Evolutionary conservation across 352 stramenopile genomes (phyloP).

Genomic region (Globisporangium alternatum): DNA sequence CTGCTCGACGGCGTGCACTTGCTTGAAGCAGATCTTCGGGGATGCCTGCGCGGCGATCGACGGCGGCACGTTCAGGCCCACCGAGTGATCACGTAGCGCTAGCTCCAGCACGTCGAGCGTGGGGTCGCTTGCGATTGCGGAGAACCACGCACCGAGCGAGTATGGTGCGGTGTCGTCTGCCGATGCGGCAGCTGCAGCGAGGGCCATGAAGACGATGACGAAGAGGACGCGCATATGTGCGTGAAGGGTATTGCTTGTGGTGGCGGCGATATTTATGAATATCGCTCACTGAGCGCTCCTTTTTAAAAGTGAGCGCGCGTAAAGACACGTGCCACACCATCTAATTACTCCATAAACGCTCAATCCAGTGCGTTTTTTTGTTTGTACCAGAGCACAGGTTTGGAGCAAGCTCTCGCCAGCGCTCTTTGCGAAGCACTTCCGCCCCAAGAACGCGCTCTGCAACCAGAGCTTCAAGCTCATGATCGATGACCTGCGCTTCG

Average conservation of each 20-base stretch:
- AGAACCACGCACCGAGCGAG: constrained; percentile 37
- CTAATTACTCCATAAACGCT: too few relatives aligned
- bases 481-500: constrained; percentile 84
- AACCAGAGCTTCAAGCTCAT: constrained; percentile 87
- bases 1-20: constrained; percentile 44
- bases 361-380: too few relatives aligned
- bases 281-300: too few relatives aligned
- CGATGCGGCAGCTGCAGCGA: background rate
- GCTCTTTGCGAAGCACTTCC: constrained; percentile 85
- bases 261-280: too few relatives aligned
- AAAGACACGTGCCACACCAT: too few relatives aligned
- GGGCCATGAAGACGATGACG: background rate
- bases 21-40: constrained; percentile 36
- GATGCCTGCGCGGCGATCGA: constrained; percentile 1
- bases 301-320: too few relatives aligned
- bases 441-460: constrained; percentile 84
- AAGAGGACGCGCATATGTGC: constrained; percentile 1
- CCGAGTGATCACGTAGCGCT: constrained; percentile 26
- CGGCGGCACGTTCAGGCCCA: constrained; percentile 8
- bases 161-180: constrained; percentile 3
- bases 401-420: constrained; percentile 7
- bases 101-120: constrained; percentile 32
- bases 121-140: constrained; percentile 27
- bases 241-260: background rate
- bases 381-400: too few relatives aligned